Evolutionary conservation across 805 yeast species (phyloP).

Genomic region (Metschnikowia peoriensis): DNA sequence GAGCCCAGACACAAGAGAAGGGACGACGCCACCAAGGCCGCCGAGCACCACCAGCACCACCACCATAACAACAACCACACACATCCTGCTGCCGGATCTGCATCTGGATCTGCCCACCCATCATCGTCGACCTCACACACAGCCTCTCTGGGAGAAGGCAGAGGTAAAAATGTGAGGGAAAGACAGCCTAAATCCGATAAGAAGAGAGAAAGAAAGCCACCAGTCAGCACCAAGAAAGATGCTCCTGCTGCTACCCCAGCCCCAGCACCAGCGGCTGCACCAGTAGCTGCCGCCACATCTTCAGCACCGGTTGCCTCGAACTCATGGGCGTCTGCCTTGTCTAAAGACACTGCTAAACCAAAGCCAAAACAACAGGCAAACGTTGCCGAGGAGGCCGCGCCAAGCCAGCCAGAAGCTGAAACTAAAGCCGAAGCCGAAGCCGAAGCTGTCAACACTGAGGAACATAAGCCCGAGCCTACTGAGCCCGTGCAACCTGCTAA

Average conservation of each 20-base stretch:
- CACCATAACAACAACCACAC: too few species aligned
- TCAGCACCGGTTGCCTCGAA: conserved; percentile 22
- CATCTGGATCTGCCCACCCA: too few species aligned
- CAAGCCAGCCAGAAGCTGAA: background rate
- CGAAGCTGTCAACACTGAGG: background rate
- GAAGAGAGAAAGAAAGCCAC: conserved; percentile 16
- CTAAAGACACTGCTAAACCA: conserved; percentile 34
- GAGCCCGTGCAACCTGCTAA: conserved; percentile 3
- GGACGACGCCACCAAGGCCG: conserved; percentile 21
- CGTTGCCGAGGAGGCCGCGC: conserved; percentile 15
- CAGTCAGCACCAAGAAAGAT: conserved; percentile 13
- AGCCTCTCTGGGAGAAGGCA: conserved; percentile 4
- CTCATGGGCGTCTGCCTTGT: conserved; percentile 47
- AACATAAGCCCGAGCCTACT: conserved; percentile 1
- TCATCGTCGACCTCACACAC: background rate
- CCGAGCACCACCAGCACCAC: conserved; percentile 2
- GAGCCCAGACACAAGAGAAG: conserved; percentile 52
- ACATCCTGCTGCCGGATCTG: background rate
- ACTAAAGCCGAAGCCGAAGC: too few species aligned
- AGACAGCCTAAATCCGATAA: conserved; percentile 15
- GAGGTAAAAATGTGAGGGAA: conserved; percentile 14
- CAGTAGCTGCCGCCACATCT: conserved; percentile 16
- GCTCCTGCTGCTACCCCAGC: conserved; percentile 19
- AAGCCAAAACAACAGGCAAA: conserved; percentile 23
- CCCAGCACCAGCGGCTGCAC: conserved; percentile 17